Evolutionary conservation across 2,329 filamentous ascomycete species (phyloP).

Genomic region (Cordyceps tenuipes): DNA sequence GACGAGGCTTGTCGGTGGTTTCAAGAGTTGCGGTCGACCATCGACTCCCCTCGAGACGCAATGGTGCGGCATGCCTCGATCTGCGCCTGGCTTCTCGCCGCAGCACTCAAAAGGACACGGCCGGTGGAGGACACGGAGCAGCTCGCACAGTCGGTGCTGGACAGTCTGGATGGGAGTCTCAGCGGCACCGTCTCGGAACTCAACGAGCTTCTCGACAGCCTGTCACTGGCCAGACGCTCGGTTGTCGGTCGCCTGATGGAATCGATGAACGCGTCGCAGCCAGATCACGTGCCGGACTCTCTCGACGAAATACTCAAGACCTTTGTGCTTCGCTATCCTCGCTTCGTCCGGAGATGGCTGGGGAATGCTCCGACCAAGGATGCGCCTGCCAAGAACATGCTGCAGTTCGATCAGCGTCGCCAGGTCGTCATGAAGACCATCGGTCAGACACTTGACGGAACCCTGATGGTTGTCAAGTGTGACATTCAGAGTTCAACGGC

Average conservation of each 20-base stretch:
- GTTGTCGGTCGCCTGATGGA: conserved; percentile 40
- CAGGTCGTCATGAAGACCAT: conserved; percentile 43
- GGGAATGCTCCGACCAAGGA: conserved; percentile 46
- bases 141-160: conserved; percentile 40
- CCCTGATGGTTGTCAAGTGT: conserved; percentile 47
- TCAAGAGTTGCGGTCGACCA: conserved; percentile 32
- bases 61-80: conserved; percentile 43
- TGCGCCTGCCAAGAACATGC: conserved; percentile 45
- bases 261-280: conserved; percentile 17
- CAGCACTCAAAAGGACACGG: conserved; percentile 40
- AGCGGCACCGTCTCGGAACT: conserved; percentile 52
- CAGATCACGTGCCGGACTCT: conserved; percentile 11
- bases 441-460: conserved; percentile 51
- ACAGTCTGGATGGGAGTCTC: conserved; percentile 48
- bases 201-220: conserved; percentile 50
- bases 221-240: conserved; percentile 47
- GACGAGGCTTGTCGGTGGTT: conserved; percentile 50
- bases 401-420: conserved; percentile 54
- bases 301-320: conserved; percentile 39
- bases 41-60: conserved; percentile 34
- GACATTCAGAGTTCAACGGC: conserved; percentile 39
- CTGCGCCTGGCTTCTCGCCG: conserved; percentile 46
- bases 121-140: conserved; percentile 29
- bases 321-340: conserved; percentile 50
- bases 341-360: conserved; percentile 53